Evolutionary conservation across 371 early-diverging fungal genomes (phyloP).

Genomic region (Chytridium lagenaria): DNA sequence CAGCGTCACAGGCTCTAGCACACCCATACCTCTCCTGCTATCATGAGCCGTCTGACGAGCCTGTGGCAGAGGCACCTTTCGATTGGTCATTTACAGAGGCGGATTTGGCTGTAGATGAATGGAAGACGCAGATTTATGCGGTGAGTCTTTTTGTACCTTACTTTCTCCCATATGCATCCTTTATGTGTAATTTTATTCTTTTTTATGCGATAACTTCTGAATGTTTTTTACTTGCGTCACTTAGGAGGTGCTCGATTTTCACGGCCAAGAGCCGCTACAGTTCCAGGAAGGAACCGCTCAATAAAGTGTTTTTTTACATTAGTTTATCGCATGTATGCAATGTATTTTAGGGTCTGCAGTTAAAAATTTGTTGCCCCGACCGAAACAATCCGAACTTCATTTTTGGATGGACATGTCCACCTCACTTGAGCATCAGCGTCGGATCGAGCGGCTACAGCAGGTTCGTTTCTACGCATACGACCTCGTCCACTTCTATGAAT

Average conservation of each 20-base stretch:
- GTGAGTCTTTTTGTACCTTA: too few species aligned
- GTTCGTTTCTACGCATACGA: neutral
- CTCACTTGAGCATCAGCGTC: neutral
- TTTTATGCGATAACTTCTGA: neutral
- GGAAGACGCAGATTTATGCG: conserved; percentile 58
- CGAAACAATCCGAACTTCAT: too few species aligned
- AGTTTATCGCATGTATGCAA: too few species aligned
- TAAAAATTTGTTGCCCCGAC: too few species aligned
- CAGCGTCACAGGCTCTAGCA: conserved; percentile 81
- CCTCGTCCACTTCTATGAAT: neutral
- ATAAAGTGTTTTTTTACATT: too few species aligned
- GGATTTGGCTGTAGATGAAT: conserved; percentile 84
- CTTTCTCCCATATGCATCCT: too few species aligned
- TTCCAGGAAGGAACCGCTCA: too few species aligned
- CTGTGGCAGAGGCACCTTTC: conserved; percentile 78
- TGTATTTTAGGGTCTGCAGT: too few species aligned
- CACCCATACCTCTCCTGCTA: conserved; percentile 88
- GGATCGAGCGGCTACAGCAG: neutral
- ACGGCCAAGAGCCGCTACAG: conserved; percentile 30
- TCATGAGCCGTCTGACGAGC: conserved; percentile 77
- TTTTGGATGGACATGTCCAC: too few species aligned
- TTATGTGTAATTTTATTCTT: too few species aligned
- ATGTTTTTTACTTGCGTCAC: neutral
- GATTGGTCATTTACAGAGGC: conserved; percentile 96
- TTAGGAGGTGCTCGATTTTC: conserved; percentile 46